Conservation (phyloP, 2,329 filamentous ascomycete species). For the Diplodia mutila region DNA sequence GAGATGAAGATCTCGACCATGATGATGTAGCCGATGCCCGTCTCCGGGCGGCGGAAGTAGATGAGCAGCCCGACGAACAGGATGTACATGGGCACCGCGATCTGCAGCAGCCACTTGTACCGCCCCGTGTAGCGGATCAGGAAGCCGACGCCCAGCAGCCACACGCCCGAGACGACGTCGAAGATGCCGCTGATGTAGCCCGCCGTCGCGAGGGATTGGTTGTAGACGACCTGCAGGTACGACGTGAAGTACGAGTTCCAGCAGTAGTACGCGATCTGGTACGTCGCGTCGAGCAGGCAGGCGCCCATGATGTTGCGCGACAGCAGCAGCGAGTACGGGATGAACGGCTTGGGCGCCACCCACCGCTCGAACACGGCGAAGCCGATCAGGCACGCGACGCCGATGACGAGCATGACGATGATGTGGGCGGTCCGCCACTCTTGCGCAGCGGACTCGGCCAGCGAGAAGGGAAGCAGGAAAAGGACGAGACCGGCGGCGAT, state of each 20-base stretch:
- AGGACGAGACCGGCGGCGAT: constrained; percentile 59
- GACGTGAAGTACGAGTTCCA: constrained; percentile 49
- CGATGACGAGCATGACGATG: constrained; percentile 47
- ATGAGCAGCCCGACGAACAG: constrained; percentile 35
- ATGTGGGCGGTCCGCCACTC: constrained; percentile 45
- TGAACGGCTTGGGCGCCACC: constrained; percentile 45
- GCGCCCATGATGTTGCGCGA: constrained; percentile 57
- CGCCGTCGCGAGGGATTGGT: constrained; percentile 36
- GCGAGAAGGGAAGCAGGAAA: constrained; percentile 52
- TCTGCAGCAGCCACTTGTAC: constrained; percentile 27
- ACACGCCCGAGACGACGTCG: constrained; percentile 39
- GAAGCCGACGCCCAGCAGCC: constrained; percentile 29
- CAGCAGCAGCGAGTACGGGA: constrained; percentile 52
- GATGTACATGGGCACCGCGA: constrained; percentile 29
- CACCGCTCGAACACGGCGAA: constrained; percentile 47
- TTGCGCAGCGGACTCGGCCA: constrained; percentile 27
- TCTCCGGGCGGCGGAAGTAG: constrained; percentile 28
- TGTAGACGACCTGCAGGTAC: constrained; percentile 46
- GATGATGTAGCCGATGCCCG: constrained; percentile 28
- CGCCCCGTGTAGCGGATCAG: constrained; percentile 26
- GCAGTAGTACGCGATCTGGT: constrained; percentile 28
- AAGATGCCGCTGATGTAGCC: constrained; percentile 46
- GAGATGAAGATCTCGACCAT: constrained; percentile 38
- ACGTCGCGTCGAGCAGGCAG: constrained; percentile 50
- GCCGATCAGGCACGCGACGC: constrained; percentile 40